A percentile compares a stretch with the other conserved stretches of the same genome.
phyloP scores from a whole-genome alignment of 2,329 filamentous ascomycete species.

The Ophiostoma himal-ulmi region DNA sequence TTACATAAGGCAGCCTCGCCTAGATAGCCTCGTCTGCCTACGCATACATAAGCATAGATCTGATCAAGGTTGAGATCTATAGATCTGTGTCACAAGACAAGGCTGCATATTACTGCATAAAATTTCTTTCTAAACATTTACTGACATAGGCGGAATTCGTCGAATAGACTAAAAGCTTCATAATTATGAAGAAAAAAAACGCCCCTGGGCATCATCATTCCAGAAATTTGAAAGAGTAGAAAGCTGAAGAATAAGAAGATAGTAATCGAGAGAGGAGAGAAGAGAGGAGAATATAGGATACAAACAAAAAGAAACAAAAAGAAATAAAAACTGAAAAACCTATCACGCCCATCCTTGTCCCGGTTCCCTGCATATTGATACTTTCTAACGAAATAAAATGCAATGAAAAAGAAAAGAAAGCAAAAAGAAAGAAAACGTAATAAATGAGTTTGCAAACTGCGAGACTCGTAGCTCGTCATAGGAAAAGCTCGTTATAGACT shows the following conservation, averaged over 20 bases:
- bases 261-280: background rate
- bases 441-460: background rate
- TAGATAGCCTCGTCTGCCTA: background rate
- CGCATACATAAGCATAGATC: background rate
- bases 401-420: background rate
- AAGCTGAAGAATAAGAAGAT: background rate
- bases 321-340: background rate
- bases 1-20: conserved; percentile 10
- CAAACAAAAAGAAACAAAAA: background rate
- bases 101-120: background rate
- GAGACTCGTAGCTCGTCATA: background rate
- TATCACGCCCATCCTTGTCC: background rate
- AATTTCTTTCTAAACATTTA: too few relatives aligned
- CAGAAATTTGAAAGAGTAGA: too few relatives aligned
- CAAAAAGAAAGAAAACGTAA: conserved; percentile 2
- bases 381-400: background rate
- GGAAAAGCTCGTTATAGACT: background rate
- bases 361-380: background rate
- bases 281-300: background rate
- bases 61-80: too few relatives aligned
- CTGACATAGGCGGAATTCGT: background rate
- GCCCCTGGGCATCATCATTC: too few relatives aligned
- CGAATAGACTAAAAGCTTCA: too few relatives aligned
- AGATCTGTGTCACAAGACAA: background rate
- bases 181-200: too few relatives aligned